Percentiles rank a stretch among this genome's conserved stretches.
phyloP scores from a whole-genome alignment of 129 eudicot species.

The Erigeron canadensis region DNA sequence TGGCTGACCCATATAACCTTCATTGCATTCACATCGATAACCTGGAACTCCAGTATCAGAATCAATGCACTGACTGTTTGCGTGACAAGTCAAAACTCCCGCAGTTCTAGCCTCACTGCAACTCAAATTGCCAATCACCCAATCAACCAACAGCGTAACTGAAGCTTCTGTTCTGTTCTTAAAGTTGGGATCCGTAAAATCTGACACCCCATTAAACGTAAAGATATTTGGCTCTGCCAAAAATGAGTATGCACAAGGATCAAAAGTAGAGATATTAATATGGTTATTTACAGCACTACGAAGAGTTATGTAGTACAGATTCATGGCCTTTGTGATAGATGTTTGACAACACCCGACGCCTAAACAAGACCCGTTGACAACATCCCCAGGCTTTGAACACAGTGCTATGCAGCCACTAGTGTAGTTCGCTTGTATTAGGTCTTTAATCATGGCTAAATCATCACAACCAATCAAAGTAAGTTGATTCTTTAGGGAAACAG shows the following conservation, averaged over 20 bases:
- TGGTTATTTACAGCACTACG: background rate
- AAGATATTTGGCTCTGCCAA: slow-evolving; percentile 43
- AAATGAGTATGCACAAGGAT: slow-evolving; percentile 52
- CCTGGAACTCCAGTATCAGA: slow-evolving; percentile 33
- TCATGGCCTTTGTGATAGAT: slow-evolving; percentile 43
- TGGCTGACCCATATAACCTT: slow-evolving; percentile 49
- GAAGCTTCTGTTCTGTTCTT: slow-evolving; percentile 15
- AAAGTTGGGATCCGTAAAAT: slow-evolving; percentile 33
- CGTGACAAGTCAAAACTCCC: slow-evolving; percentile 23
- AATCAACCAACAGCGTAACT: slow-evolving; percentile 53
- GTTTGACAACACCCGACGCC: slow-evolving; percentile 60
- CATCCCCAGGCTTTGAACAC: slow-evolving; percentile 32
- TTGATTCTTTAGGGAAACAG: slow-evolving; percentile 36
- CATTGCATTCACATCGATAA: slow-evolving; percentile 40
- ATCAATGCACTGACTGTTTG: slow-evolving; percentile 39
- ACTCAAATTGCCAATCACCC: slow-evolving; percentile 42
- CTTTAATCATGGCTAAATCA: slow-evolving; percentile 19
- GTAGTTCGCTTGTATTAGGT: background rate
- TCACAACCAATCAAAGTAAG: slow-evolving; percentile 50
- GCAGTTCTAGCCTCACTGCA: slow-evolving; percentile 31
- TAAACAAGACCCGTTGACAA: slow-evolving; percentile 39
- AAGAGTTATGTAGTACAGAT: slow-evolving; percentile 2
- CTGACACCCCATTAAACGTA: slow-evolving; percentile 36
- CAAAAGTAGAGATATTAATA: slow-evolving; percentile 17
- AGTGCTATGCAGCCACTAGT: slow-evolving; percentile 45